These are phyloP conservation scores for Dactylellina parvicollis DNA, from an alignment of 2,329 filamentous ascomycete species.

Conservation along the genomic window DNA sequence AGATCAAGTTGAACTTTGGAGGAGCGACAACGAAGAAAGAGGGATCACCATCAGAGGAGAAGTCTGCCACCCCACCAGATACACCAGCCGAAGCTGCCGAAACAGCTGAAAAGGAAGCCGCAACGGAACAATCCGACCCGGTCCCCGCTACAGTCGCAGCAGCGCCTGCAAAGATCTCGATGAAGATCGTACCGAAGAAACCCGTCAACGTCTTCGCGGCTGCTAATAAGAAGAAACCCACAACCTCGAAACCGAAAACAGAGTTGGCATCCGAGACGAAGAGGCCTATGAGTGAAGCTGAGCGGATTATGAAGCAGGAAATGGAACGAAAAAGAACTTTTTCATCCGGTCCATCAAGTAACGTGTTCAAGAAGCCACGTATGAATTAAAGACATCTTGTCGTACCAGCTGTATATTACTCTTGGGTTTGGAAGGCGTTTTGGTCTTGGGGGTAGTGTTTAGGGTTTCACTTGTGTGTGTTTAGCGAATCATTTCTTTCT, in stretches of 20 bases:
- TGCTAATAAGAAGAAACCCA: conserved; percentile 76
- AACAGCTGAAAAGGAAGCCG: conserved; percentile 38
- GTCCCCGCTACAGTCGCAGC: conserved; percentile 53
- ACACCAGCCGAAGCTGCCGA: conserved; percentile 8
- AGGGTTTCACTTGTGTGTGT: not conserved
- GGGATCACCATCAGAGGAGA: conserved; percentile 12
- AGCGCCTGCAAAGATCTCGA: conserved; percentile 65
- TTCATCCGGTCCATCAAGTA: conserved; percentile 58
- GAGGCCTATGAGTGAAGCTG: conserved; percentile 83
- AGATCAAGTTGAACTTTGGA: conserved; percentile 77
- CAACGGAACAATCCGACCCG: conserved; percentile 33
- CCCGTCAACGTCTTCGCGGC: conserved; percentile 79
- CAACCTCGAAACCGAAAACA: conserved; percentile 66
- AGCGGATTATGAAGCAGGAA: conserved; percentile 88
- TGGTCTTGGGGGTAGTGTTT: not conserved
- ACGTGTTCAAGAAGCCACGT: conserved; percentile 56
- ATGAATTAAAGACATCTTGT: conserved; percentile 12
- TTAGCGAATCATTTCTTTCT: conserved; percentile 1
- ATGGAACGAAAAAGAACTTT: conserved; percentile 75
- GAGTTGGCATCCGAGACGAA: conserved; percentile 68
- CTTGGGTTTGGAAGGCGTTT: not conserved
- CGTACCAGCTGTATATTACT: not conserved
- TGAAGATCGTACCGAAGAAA: conserved; percentile 75
- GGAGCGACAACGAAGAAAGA: conserved; percentile 52
- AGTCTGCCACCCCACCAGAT: conserved; percentile 27